Evolutionary conservation across 257 asterid genomes (phyloP), one percentile per base, ranked within the genome.

Genomic region (Striga asiatica): DNA sequence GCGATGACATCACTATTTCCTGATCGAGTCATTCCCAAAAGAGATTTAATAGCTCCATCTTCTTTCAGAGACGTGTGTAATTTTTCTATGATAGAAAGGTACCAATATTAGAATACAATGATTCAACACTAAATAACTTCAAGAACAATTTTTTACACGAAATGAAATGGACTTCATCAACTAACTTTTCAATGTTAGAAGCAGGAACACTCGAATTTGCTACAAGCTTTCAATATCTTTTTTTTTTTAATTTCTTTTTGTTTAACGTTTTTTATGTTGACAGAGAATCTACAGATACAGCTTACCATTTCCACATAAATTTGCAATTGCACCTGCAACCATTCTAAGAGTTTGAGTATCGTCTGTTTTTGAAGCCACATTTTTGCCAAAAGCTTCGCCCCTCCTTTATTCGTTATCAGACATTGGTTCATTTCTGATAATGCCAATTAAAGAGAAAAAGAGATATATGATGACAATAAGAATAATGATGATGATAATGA

Each of bases 301-400:
- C 70, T 74, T 71, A 89, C 97, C 97, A 28, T 89, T 85, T 71
- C 97, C 97, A 22, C 97, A 85, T 65, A 89, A 70, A 72, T 89
- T 89, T 48, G 94, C 94, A 58, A 89, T 89, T 49, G 97, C 97
- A 64, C 97, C 97, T 49, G 95, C 97, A 16, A 83, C 83, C 97
- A 89, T 89, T 17, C 97, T 77, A 48, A 83, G 84, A 61, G 95
- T 83, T 71, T 89, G 97, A 65, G 82, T 78, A 60, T 89, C 97
- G 58, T 85, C 85, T 2, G 93, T 81, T 68, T 66, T 74, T 29
- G 65, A 67, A 67, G 93, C 80, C 49, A 83, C 88, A 60, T 58
- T n/a, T n/a, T 66, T 20, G 97, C 85, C 0, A 89, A 87, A 60
- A 85, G 89, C 60, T 58, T 73, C 29, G 80, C 78, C 18, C 97